Evolutionary conservation across 495 filamentous ascomycete species (phyloP).

Genomic region (Daldinia grandis): DNA sequence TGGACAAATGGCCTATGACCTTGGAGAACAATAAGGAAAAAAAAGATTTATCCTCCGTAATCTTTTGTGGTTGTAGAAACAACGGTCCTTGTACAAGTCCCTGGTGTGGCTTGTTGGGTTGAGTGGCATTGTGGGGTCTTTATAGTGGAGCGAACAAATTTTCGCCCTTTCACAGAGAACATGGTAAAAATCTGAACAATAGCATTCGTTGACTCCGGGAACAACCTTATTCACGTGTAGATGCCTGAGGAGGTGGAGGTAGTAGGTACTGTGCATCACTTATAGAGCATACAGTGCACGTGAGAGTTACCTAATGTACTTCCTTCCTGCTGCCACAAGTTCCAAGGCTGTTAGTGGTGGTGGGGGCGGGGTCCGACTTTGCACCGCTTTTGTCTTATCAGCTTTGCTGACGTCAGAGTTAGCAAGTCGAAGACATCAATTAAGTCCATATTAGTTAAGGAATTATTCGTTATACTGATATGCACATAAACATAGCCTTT

Average conservation of each 20-base stretch:
- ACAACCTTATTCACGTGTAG: not conserved
- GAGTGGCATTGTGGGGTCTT: slow-evolving; percentile 1
- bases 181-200: slow-evolving; percentile 14
- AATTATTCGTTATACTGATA: too few species aligned
- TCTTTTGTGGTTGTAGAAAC: slow-evolving; percentile 13
- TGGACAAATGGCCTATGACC: not conserved
- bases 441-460: too few species aligned
- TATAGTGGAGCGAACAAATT: slow-evolving; percentile 24
- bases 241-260: not conserved
- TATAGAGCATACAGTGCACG: too few species aligned
- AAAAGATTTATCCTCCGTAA: slow-evolving; percentile 28
- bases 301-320: too few species aligned
- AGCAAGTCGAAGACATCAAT: too few species aligned
- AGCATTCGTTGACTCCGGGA: not conserved
- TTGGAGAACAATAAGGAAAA: not conserved
- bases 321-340: not conserved
- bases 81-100: slow-evolving; percentile 16
- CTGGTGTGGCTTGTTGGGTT: slow-evolving; percentile 9
- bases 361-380: slow-evolving; percentile 22
- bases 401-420: slow-evolving; percentile 30
- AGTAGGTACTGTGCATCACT: too few species aligned
- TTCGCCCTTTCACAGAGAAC: slow-evolving; percentile 30
- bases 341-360: slow-evolving; percentile 25
- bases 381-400: slow-evolving; percentile 8
- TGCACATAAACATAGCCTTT: too few species aligned